A percentile compares a stretch with the other conserved stretches of the same genome.
Evolutionary conservation across 805 yeast genomes (phyloP).

Genomic region (Candida koratica): DNA sequence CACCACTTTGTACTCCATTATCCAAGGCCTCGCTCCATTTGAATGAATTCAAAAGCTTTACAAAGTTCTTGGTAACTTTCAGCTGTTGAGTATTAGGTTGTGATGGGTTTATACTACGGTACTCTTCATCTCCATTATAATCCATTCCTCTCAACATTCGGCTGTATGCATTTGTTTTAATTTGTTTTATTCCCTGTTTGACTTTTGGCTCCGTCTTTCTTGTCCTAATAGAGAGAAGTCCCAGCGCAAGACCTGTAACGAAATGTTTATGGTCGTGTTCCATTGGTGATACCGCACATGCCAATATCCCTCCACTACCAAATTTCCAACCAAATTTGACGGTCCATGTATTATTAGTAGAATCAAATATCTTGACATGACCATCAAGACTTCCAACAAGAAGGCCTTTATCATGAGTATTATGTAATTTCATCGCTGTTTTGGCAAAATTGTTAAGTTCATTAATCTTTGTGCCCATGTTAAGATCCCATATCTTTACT

Average conservation of each 20-base stretch:
- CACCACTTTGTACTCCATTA: slow-evolving; percentile 74
- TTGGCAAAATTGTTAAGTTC: slow-evolving; percentile 86
- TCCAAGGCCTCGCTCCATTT: slow-evolving; percentile 93
- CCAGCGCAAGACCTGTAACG: slow-evolving; percentile 88
- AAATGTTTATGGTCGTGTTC: slow-evolving; percentile 59
- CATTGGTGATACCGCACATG: slow-evolving; percentile 86
- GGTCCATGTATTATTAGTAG: slow-evolving; percentile 66
- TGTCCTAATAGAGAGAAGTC: slow-evolving; percentile 83
- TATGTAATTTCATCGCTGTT: slow-evolving; percentile 80
- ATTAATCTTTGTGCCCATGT: slow-evolving; percentile 66
- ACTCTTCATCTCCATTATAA: slow-evolving; percentile 86
- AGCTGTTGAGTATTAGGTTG: slow-evolving; percentile 34
- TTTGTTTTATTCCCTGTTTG: slow-evolving; percentile 45
- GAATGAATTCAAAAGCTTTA: slow-evolving; percentile 79
- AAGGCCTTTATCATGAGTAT: slow-evolving; percentile 72
- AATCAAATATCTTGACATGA: slow-evolving; percentile 91
- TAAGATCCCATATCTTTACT: slow-evolving; percentile 87
- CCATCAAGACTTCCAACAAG: slow-evolving; percentile 96
- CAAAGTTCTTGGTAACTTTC: slow-evolving; percentile 76
- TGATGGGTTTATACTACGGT: slow-evolving; percentile 57
- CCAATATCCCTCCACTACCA: slow-evolving; percentile 80
- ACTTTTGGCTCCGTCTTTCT: slow-evolving; percentile 65
- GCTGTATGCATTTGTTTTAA: slow-evolving; percentile 61
- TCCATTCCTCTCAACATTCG: slow-evolving; percentile 89
- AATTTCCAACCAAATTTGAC: slow-evolving; percentile 97